phyloP scores from a whole-genome alignment of 192 early-diverging fungal species.

The Chytriomyces sp. region DNA sequence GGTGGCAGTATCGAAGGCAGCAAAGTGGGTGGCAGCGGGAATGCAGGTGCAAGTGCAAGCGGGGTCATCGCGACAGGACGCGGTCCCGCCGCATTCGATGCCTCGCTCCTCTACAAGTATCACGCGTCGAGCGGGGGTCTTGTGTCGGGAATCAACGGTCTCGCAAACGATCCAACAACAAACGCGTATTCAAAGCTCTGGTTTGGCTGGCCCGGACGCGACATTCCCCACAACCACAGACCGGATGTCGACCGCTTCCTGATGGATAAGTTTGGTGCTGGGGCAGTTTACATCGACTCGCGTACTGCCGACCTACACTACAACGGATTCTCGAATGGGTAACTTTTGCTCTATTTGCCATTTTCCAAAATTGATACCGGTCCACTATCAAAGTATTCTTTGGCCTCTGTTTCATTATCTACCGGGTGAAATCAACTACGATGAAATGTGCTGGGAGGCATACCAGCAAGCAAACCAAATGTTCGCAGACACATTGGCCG shows the following conservation, averaged over 20 bases:
- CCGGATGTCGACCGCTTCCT: slow-evolving; percentile 67
- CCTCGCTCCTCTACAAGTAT: slow-evolving; percentile 3
- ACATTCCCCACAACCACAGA: slow-evolving; percentile 60
- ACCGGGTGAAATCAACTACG: slow-evolving; percentile 97
- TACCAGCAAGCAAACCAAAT: slow-evolving; percentile 89
- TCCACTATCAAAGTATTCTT: slow-evolving; percentile 72
- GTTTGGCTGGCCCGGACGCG: slow-evolving; percentile 71
- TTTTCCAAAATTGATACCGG: neutral
- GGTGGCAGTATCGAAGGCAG: neutral
- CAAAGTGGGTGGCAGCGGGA: neutral
- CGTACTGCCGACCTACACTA: slow-evolving; percentile 97
- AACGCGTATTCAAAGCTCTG: slow-evolving; percentile 56
- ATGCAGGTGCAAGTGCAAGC: neutral
- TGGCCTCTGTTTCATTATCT: slow-evolving; percentile 99
- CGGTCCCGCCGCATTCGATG: too few species aligned
- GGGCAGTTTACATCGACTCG: slow-evolving; percentile 93
- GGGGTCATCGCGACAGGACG: too few species aligned
- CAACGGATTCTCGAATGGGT: slow-evolving; percentile 97
- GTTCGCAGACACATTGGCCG: slow-evolving; percentile 87
- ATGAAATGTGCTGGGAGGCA: slow-evolving; percentile 94
- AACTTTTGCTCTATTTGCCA: neutral
- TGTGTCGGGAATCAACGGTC: slow-evolving; percentile 91
- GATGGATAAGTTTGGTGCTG: slow-evolving; percentile 78
- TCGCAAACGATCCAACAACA: too few species aligned
- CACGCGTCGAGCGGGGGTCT: slow-evolving; percentile 79